Conservation (phyloP, 768 basidiomycete genomes). For the Exsudoporus frostii region DNA sequence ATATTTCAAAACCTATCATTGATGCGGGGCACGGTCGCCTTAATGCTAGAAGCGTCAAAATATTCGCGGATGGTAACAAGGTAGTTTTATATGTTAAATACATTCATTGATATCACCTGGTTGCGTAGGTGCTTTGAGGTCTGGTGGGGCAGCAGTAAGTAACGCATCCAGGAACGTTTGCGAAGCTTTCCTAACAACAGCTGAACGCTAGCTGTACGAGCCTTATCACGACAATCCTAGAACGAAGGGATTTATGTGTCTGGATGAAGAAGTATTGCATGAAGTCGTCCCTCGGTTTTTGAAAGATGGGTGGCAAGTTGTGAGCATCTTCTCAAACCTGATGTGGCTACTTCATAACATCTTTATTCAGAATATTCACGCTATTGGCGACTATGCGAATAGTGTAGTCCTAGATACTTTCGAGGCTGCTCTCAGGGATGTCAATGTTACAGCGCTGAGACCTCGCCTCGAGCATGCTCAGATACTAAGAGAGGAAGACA, state of each 20-base stretch:
- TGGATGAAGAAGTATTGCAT: constrained; percentile 57
- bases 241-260: constrained; percentile 76
- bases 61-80: constrained; percentile 57
- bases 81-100: background rate
- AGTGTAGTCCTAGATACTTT: constrained; percentile 80
- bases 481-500: constrained; percentile 73
- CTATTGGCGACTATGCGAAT: constrained; percentile 87
- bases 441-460: constrained; percentile 61
- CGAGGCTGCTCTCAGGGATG: constrained; percentile 59
- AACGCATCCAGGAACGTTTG: background rate
- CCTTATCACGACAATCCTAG: constrained; percentile 78
- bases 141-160: constrained; percentile 83
- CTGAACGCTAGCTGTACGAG: constrained; percentile 57
- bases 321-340: constrained; percentile 36
- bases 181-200: background rate
- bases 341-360: background rate
- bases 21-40: constrained; percentile 60
- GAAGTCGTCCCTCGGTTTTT: constrained; percentile 67
- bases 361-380: constrained; percentile 70
- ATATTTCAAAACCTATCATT: constrained; percentile 52
- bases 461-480: constrained; percentile 92
- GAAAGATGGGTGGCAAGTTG: constrained; percentile 87
- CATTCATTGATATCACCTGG: background rate
- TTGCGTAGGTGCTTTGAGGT: constrained; percentile 72
- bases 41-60: constrained; percentile 71